phyloP scores from a whole-genome alignment of 306 rosid genomes.

The Corylus avellana region DNA sequence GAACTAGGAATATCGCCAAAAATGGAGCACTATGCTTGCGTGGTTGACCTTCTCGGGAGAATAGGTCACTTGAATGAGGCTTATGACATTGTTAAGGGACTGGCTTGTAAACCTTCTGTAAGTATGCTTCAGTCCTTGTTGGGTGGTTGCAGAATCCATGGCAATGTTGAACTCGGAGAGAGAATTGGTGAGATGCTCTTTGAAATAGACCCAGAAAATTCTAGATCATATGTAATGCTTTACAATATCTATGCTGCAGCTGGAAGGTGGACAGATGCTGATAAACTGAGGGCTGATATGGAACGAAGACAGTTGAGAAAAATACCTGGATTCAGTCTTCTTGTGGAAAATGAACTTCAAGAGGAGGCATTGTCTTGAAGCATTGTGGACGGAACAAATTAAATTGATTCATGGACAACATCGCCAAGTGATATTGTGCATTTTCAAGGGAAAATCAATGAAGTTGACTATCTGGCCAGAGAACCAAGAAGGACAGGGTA shows the following conservation, averaged over 20 bases:
- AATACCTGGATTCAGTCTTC: slow-evolving; percentile 27
- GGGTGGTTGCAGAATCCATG: slow-evolving; percentile 38
- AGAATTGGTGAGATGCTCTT: slow-evolving; percentile 17
- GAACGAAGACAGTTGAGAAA: slow-evolving; percentile 30
- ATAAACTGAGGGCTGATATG: slow-evolving; percentile 32
- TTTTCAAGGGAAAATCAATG: background rate
- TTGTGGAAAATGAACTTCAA: background rate
- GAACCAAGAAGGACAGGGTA: background rate
- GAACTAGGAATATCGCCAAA: slow-evolving; percentile 16
- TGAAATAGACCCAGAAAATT: slow-evolving; percentile 29
- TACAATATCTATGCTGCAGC: slow-evolving; percentile 37
- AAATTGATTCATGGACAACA: background rate
- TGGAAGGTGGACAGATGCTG: slow-evolving; percentile 38
- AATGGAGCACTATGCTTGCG: slow-evolving; percentile 36
- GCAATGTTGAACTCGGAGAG: slow-evolving; percentile 32
- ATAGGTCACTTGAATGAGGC: slow-evolving; percentile 37
- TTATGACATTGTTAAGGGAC: slow-evolving; percentile 22
- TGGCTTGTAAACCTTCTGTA: slow-evolving; percentile 26
- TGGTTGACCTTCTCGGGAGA: slow-evolving; percentile 45
- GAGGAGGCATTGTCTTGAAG: background rate
- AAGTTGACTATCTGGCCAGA: background rate
- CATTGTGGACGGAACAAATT: background rate
- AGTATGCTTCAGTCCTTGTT: slow-evolving; percentile 32
- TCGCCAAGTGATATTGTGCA: background rate
- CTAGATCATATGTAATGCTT: slow-evolving; percentile 33